Percentiles rank a stretch among this genome's conserved stretches.
Conservation (phyloP, 2,329 filamentous ascomycete genomes). For the Colletotrichum karsti region DNA sequence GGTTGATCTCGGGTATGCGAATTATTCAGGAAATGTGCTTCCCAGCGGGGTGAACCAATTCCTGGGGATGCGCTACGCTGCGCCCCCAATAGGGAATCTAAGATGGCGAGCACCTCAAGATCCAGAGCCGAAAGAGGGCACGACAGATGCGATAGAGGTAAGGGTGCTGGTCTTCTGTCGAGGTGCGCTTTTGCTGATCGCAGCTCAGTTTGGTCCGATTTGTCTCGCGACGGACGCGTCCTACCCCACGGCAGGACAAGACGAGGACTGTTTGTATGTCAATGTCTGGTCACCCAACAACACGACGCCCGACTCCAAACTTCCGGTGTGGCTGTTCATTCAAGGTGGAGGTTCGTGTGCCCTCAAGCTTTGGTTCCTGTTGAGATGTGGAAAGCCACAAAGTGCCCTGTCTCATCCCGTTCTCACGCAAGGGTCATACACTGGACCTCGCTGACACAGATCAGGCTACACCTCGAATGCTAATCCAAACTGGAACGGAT, state of each 20-base stretch:
- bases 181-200: neutral
- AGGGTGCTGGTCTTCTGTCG: constrained; percentile 4
- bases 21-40: constrained; percentile 49
- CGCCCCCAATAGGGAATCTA: constrained; percentile 57
- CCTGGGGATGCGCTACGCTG: constrained; percentile 60
- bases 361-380: neutral
- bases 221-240: constrained; percentile 49
- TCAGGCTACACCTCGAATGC: constrained; percentile 53
- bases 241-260: constrained; percentile 39
- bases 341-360: constrained; percentile 55
- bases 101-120: constrained; percentile 59
- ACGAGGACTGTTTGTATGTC: constrained; percentile 76
- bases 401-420: neutral
- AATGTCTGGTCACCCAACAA: constrained; percentile 69
- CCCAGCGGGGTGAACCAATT: constrained; percentile 52
- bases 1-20: constrained; percentile 54
- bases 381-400: neutral
- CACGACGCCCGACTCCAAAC: constrained; percentile 57
- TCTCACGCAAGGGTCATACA: neutral
- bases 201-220: constrained; percentile 51
- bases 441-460: constrained; percentile 3
- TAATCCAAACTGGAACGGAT: constrained; percentile 63
- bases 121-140: constrained; percentile 42
- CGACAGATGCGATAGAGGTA: constrained; percentile 47
- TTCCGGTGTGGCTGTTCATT: constrained; percentile 71